Percentiles rank a stretch among this genome's conserved stretches.
Conservation (phyloP, 2,329 filamentous ascomycete species). For the Xylogone sp. region DNA sequence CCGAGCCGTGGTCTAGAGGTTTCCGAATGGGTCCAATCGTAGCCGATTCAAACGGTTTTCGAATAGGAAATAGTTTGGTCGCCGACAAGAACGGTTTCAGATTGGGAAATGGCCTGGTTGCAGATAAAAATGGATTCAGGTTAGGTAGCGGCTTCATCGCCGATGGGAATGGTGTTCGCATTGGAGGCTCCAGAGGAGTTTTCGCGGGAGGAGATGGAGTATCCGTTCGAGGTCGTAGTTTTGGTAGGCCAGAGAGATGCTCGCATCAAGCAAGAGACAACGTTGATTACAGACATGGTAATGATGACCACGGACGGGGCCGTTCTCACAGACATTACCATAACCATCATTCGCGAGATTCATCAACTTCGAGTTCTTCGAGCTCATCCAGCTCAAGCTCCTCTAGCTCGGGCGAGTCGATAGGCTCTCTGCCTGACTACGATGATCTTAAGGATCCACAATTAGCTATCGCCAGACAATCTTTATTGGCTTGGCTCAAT, state of each 20-base stretch:
- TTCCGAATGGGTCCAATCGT: constrained; percentile 24
- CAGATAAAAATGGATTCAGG: constrained; percentile 12
- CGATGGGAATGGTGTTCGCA: constrained; percentile 36
- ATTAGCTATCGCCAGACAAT: constrained; percentile 41
- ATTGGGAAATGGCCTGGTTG: constrained; percentile 15
- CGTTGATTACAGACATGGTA: background rate
- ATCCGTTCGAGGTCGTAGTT: constrained; percentile 14
- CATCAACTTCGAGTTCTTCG: no score
- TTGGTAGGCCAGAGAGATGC: constrained; percentile 8
- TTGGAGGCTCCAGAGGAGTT: constrained; percentile 18
- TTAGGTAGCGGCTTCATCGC: constrained; percentile 27
- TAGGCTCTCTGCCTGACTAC: constrained; percentile 52
- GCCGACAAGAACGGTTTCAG: constrained; percentile 6
- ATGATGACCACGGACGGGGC: background rate
- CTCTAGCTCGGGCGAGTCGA: constrained; percentile 31
- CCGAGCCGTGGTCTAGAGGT: constrained; percentile 4
- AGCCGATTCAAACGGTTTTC: constrained; percentile 34
- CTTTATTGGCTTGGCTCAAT: constrained; percentile 45
- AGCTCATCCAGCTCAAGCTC: no score
- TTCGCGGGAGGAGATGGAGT: constrained; percentile 17
- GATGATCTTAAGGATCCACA: constrained; percentile 46
- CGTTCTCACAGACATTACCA: background rate
- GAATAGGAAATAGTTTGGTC: constrained; percentile 10
- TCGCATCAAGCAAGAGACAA: background rate
- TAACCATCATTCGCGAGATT: background rate